phyloP scores from a whole-genome alignment of 345 rosid species.

The Isatis tinctoria region DNA sequence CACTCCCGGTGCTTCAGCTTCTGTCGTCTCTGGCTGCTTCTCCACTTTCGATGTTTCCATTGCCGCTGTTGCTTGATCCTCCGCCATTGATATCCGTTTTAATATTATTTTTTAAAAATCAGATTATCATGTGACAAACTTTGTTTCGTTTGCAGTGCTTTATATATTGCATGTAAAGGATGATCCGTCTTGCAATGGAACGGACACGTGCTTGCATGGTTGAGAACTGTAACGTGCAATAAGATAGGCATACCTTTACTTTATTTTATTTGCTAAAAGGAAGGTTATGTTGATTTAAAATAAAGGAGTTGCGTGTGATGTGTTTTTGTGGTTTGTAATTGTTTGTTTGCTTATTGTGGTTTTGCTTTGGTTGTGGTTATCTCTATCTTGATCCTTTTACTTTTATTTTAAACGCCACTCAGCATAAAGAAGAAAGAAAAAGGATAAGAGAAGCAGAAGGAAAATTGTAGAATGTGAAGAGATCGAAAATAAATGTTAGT shows the following conservation, averaged over 20 bases:
- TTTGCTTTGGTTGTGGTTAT: slow-evolving; percentile 15
- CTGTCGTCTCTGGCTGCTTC: slow-evolving; percentile 23
- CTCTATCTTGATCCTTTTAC: slow-evolving; percentile 12
- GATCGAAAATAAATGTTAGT: background rate
- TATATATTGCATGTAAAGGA: slow-evolving; percentile 24
- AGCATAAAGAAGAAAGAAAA: background rate
- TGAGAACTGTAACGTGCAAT: slow-evolving; percentile 9
- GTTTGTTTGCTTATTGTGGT: background rate
- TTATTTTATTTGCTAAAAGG: background rate
- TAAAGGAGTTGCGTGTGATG: background rate
- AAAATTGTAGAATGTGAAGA: background rate
- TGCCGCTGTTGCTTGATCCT: slow-evolving; percentile 10
- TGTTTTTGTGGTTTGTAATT: slow-evolving; percentile 2
- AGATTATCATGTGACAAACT: background rate
- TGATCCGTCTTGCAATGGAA: background rate
- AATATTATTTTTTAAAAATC: background rate
- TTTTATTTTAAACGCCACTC: slow-evolving; percentile 12
- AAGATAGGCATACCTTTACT: slow-evolving; percentile 7
- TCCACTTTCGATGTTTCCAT: slow-evolving; percentile 11
- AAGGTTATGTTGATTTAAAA: background rate
- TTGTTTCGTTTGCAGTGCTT: background rate
- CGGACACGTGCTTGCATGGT: slow-evolving; percentile 15
- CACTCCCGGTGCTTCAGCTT: background rate
- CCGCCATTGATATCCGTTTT: slow-evolving; percentile 11
- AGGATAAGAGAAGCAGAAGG: background rate